Evolutionary conservation across 805 yeast species (phyloP).

Genomic region (Kodamaea sagamina): DNA sequence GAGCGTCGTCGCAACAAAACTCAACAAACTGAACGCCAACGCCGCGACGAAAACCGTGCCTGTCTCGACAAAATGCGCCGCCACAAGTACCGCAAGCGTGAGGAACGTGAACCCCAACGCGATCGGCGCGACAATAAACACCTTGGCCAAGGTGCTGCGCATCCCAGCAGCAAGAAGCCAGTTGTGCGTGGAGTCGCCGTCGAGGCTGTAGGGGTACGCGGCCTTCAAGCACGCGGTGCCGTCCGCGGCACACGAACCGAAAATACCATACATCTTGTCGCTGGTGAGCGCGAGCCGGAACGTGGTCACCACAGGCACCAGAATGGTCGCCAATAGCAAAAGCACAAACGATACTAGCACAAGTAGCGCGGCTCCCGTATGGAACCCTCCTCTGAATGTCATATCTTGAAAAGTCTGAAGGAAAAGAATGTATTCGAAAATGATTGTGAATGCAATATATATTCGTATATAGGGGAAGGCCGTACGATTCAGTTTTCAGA

Average conservation of each 20-base stretch:
- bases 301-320: constrained; percentile 57
- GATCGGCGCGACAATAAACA: constrained; percentile 62
- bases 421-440: background rate
- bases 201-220: constrained; percentile 41
- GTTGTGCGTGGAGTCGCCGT: constrained; percentile 25
- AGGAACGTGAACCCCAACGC: constrained; percentile 63
- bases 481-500: constrained; percentile 2
- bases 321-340: constrained; percentile 58
- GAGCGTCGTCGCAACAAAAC: constrained; percentile 56
- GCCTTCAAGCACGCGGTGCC: constrained; percentile 44
- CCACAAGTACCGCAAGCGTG: constrained; percentile 25
- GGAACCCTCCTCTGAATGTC: constrained; percentile 32
- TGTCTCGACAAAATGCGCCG: constrained; percentile 27
- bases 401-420: constrained; percentile 7
- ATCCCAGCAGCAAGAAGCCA: constrained; percentile 52
- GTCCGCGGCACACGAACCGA: constrained; percentile 58
- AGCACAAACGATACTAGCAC: constrained; percentile 60
- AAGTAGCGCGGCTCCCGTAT: constrained; percentile 43
- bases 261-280: constrained; percentile 56
- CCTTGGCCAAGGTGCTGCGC: constrained; percentile 54
- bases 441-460: too few relatives aligned
- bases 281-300: constrained; percentile 53
- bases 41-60: constrained; percentile 35
- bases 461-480: constrained; percentile 10
- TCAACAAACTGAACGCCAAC: constrained; percentile 46